Evolutionary conservation across 2,329 filamentous ascomycete species (phyloP).

Genomic region (Corniculantispora saksenae): DNA sequence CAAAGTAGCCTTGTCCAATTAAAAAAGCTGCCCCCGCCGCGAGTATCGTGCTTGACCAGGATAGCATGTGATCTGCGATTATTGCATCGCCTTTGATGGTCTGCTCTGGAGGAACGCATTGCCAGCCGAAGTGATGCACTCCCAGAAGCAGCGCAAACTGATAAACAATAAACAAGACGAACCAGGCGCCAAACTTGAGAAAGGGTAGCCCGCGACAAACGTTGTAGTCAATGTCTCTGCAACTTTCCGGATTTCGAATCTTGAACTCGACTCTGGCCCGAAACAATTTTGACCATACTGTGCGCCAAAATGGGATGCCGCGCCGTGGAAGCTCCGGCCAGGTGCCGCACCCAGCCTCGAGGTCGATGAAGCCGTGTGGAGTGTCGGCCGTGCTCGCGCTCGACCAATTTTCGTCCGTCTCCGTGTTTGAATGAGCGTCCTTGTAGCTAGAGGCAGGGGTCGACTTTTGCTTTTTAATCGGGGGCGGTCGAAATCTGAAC

Average conservation of each 20-base stretch:
- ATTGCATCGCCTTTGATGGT: not conserved
- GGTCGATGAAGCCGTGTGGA: slow-evolving; percentile 1
- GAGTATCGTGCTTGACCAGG: slow-evolving; percentile 22
- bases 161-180: not conserved
- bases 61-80: not conserved
- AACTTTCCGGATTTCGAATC: slow-evolving; percentile 22
- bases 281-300: not conserved
- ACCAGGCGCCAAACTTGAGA: not conserved
- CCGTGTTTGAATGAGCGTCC: not conserved
- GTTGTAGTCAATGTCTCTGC: slow-evolving; percentile 23
- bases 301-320: not conserved
- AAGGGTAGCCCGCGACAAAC: not conserved
- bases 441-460: not conserved
- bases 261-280: slow-evolving; percentile 27
- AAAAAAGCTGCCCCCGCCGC: slow-evolving; percentile 21
- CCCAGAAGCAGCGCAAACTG: slow-evolving; percentile 9
- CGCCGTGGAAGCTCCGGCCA: not conserved
- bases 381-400: not conserved
- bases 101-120: not conserved
- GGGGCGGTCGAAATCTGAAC: not conserved
- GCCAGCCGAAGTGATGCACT: too few relatives aligned
- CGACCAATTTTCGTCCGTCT: not conserved
- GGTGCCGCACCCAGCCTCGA: slow-evolving; percentile 6
- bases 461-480: not conserved
- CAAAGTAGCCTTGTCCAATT: slow-evolving; percentile 26